Evolutionary conservation across 2,329 filamentous ascomycete genomes (phyloP).

Genomic region (Penicillium psychrosexuale): DNA sequence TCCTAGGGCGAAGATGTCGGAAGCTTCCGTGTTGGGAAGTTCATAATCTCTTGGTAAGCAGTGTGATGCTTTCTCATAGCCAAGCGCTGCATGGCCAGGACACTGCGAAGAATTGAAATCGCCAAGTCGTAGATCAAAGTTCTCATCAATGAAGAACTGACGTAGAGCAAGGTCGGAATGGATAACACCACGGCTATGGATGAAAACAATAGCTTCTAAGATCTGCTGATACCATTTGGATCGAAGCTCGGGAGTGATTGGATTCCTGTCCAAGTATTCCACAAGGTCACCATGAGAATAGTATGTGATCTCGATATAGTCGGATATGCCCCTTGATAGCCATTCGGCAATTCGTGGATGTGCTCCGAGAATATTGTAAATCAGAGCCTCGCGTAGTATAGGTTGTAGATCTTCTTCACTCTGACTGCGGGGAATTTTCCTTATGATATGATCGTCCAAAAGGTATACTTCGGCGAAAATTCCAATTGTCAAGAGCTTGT

Average conservation of each 20-base stretch:
- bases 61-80: conserved; percentile 19
- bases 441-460: neutral
- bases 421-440: neutral
- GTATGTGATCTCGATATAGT: neutral
- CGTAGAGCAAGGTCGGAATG: conserved; percentile 25
- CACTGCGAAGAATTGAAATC: conserved; percentile 21
- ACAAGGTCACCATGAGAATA: neutral
- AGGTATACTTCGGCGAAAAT: neutral
- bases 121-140: conserved; percentile 20
- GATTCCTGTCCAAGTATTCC: neutral
- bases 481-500: neutral
- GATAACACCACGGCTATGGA: conserved; percentile 18
- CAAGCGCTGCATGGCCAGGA: conserved; percentile 8
- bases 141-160: conserved; percentile 19
- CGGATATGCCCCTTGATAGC: neutral
- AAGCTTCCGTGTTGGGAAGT: conserved; percentile 7
- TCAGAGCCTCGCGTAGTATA: neutral
- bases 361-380: neutral
- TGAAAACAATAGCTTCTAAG: neutral
- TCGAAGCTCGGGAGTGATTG: neutral
- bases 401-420: neutral
- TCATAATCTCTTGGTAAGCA: conserved; percentile 17
- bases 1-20: conserved; percentile 16
- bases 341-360: neutral
- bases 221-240: neutral